phyloP scores from a whole-genome alignment of 1,284 basidiomycete species.

The Neolentinus lepideus region DNA sequence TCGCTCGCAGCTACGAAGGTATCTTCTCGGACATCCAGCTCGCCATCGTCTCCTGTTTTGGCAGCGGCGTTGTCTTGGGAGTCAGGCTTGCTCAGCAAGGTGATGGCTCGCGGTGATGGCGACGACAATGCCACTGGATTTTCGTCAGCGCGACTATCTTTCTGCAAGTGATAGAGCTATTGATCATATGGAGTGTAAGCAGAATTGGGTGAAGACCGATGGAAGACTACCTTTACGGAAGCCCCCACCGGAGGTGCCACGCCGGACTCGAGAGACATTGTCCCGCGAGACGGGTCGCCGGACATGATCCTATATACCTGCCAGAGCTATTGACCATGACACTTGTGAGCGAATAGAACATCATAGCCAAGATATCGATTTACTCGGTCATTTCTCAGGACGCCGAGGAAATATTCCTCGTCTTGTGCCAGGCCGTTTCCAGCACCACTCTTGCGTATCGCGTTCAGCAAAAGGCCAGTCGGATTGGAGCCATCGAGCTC shows the following conservation, averaged over 20 bases:
- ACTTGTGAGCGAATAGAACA: not conserved
- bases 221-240: slow-evolving; percentile 47
- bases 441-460: slow-evolving; percentile 38
- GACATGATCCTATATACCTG: slow-evolving; percentile 59
- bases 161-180: slow-evolving; percentile 10
- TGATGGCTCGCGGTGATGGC: slow-evolving; percentile 10
- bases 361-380: slow-evolving; percentile 8
- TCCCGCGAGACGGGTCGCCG: slow-evolving; percentile 76
- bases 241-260: slow-evolving; percentile 51
- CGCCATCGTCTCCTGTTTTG: slow-evolving; percentile 10
- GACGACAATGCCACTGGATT: not conserved
- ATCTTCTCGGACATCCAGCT: slow-evolving; percentile 20
- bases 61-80: slow-evolving; percentile 3
- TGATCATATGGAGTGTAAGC: slow-evolving; percentile 3
- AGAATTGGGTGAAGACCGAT: not conserved
- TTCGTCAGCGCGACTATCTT: not conserved
- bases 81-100: slow-evolving; percentile 1
- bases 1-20: slow-evolving; percentile 51
- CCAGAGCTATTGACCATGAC: slow-evolving; percentile 23
- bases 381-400: slow-evolving; percentile 23
- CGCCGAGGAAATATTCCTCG: slow-evolving; percentile 61
- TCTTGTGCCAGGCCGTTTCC: slow-evolving; percentile 43
- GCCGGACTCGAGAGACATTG: slow-evolving; percentile 61
- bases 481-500: slow-evolving; percentile 61
- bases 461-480: slow-evolving; percentile 57